These are phyloP conservation scores for Fraxinus platypoda DNA, from an alignment of 305 asterid genomes.

Conservation along the genomic window DNA sequence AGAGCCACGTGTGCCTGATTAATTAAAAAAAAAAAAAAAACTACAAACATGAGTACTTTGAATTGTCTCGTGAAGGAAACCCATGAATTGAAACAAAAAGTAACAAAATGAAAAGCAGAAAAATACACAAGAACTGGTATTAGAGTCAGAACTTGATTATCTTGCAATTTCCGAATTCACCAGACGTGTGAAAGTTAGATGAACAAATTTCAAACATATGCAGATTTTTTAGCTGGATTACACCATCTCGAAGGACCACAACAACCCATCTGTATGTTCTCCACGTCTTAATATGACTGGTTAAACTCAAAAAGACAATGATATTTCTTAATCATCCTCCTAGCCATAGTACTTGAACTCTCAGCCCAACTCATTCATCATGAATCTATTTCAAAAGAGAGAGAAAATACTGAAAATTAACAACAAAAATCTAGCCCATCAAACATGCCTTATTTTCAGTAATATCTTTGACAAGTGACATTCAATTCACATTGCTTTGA, in stretches of 20 bases:
- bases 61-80: not conserved
- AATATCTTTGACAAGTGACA: not conserved
- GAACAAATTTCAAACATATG: not conserved
- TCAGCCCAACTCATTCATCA: not conserved
- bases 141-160: not conserved
- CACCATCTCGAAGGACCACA: not conserved
- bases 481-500: not conserved
- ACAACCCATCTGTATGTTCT: not conserved
- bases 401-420: not conserved
- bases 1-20: constrained; percentile 86
- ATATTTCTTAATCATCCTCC: not conserved
- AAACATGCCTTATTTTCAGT: not conserved
- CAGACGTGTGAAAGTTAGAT: not conserved
- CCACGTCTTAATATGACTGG: not conserved
- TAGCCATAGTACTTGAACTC: not conserved
- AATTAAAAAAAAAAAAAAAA: constrained; percentile 11
- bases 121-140: not conserved
- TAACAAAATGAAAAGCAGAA: not conserved
- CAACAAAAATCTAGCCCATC: not conserved
- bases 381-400: not conserved
- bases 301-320: not conserved
- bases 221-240: not conserved
- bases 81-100: not conserved
- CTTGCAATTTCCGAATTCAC: not conserved
- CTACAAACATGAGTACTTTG: constrained; percentile 19